phyloP scores from a whole-genome alignment of 805 yeast genomes.

The Monosporozyma solicola region DNA sequence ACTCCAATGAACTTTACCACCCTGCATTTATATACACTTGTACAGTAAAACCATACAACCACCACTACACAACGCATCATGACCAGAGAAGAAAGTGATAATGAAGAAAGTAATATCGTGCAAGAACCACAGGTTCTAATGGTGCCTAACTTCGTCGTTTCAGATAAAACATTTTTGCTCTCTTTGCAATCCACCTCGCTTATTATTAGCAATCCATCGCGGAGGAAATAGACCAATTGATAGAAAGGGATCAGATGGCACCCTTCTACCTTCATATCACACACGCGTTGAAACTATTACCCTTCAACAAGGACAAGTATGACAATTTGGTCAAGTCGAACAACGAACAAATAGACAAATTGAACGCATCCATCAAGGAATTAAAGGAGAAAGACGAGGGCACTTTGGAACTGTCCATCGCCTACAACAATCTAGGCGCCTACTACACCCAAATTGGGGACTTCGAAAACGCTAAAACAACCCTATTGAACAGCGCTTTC shows the following conservation, averaged over 20 bases:
- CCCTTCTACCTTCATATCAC: slow-evolving; percentile 72
- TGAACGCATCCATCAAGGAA: slow-evolving; percentile 38
- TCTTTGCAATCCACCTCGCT: slow-evolving; percentile 26
- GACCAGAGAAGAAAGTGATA: neutral
- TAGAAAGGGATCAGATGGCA: slow-evolving; percentile 58
- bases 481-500: slow-evolving; percentile 49
- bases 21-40: neutral
- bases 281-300: slow-evolving; percentile 30
- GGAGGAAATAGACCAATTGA: slow-evolving; percentile 30
- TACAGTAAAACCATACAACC: no score
- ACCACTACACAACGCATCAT: neutral
- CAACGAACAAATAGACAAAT: slow-evolving; percentile 40
- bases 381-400: slow-evolving; percentile 66
- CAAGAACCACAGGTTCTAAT: slow-evolving; percentile 29
- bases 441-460: slow-evolving; percentile 83
- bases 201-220: slow-evolving; percentile 33
- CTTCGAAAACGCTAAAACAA: slow-evolving; percentile 53
- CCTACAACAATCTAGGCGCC: slow-evolving; percentile 76
- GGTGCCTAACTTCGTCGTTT: slow-evolving; percentile 73
- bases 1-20: neutral
- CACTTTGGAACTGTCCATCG: slow-evolving; percentile 69
- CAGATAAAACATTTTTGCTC: slow-evolving; percentile 70
- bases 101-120: slow-evolving; percentile 15
- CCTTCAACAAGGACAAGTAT: slow-evolving; percentile 57
- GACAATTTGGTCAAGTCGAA: slow-evolving; percentile 44